phyloP scores from a whole-genome alignment of 176 grass and related monocot species.

The Musa acuminata region DNA sequence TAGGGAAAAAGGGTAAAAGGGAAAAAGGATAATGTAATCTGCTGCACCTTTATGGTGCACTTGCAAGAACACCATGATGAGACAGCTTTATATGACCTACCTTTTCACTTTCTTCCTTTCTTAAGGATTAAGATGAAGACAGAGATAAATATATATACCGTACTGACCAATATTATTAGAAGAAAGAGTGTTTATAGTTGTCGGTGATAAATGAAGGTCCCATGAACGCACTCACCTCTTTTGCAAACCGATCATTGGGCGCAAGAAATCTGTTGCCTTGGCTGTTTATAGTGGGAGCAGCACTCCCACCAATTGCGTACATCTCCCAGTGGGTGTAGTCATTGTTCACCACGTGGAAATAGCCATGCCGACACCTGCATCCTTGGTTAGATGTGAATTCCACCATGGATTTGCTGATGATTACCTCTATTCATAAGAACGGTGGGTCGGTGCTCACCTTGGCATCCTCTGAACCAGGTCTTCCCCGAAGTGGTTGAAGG shows the following conservation, averaged over 20 bases:
- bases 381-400: too few species aligned
- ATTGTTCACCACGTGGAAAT: conserved; percentile 24
- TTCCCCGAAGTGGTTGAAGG: conserved; percentile 24
- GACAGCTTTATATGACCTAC: too few species aligned
- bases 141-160: too few species aligned
- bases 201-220: not conserved
- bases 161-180: too few species aligned
- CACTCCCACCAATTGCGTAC: conserved; percentile 20
- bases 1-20: not conserved
- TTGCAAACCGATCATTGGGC: not conserved
- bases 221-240: not conserved
- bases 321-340: conserved; percentile 22
- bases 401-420: too few species aligned
- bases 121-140: too few species aligned
- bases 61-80: too few species aligned
- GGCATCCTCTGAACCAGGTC: conserved; percentile 19
- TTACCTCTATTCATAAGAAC: too few species aligned
- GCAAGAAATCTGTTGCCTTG: conserved; percentile 16
- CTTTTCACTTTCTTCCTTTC: too few species aligned
- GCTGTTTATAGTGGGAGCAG: conserved; percentile 17
- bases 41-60: not conserved
- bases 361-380: conserved; percentile 16
- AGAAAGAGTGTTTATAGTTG: not conserved
- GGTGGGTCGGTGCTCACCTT: not conserved
- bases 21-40: not conserved